Percentiles rank a stretch among this genome's conserved stretches.
These are phyloP conservation scores for Mycena vulgaris DNA, from an alignment of 768 basidiomycete species.

Conservation along the genomic window DNA sequence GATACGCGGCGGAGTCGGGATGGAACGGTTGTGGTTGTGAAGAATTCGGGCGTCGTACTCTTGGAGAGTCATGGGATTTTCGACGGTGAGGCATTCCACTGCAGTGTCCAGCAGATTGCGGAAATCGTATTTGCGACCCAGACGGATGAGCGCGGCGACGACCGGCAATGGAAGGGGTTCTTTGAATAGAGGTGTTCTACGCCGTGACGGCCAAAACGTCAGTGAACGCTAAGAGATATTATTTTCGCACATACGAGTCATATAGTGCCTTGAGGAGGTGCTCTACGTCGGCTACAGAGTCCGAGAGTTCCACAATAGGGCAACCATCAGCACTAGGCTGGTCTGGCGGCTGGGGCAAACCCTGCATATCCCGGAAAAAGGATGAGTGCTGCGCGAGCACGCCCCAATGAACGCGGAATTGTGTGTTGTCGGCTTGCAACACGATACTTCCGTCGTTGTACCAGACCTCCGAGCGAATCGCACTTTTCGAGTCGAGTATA, in stretches of 20 bases:
- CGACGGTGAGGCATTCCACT: slow-evolving; percentile 1
- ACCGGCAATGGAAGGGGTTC: not conserved
- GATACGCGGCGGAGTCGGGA: not conserved
- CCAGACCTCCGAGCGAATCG: slow-evolving; percentile 9
- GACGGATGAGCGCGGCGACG: slow-evolving; percentile 3
- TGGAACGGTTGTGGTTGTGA: not conserved
- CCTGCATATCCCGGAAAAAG: slow-evolving; percentile 21
- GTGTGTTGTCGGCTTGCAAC: slow-evolving; percentile 8
- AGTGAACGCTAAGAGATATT: not conserved
- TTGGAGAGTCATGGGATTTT: slow-evolving; percentile 10
- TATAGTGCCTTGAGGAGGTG: slow-evolving; percentile 11
- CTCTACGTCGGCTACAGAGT: slow-evolving; percentile 10
- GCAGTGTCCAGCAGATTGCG: not conserved
- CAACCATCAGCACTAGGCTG: slow-evolving; percentile 24
- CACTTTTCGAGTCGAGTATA: too few relatives aligned
- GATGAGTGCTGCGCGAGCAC: slow-evolving; percentile 15
- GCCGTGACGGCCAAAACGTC: not conserved
- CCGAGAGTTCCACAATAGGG: slow-evolving; percentile 12
- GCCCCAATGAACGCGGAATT: slow-evolving; percentile 32
- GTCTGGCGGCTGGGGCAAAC: slow-evolving; percentile 18
- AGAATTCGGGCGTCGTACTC: not conserved
- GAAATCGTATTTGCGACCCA: slow-evolving; percentile 32
- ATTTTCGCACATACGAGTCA: slow-evolving; percentile 1
- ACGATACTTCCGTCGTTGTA: slow-evolving; percentile 23
- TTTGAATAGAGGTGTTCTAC: not conserved